Conservation (phyloP, 805 yeast species). For the Vanderwaltozyma yarrowii region DNA sequence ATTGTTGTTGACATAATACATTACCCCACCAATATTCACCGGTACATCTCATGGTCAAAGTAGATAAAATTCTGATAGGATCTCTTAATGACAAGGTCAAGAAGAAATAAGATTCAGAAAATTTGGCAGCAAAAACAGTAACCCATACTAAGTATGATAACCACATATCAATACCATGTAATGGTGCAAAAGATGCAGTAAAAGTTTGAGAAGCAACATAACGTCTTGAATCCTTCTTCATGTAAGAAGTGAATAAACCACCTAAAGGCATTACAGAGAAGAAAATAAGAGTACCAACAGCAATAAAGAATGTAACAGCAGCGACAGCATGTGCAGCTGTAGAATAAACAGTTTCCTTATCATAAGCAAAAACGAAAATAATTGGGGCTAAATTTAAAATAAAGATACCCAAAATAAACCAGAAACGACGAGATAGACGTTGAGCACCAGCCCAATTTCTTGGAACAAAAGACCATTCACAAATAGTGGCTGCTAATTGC, state of each 20-base stretch:
- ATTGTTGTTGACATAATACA: slow-evolving; percentile 71
- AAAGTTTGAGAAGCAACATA: slow-evolving; percentile 92
- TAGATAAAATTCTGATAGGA: slow-evolving; percentile 83
- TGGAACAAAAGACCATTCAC: slow-evolving; percentile 95
- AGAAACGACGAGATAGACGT: slow-evolving; percentile 79
- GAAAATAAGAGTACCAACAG: slow-evolving; percentile 73
- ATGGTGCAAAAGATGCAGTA: slow-evolving; percentile 79
- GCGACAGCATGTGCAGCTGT: slow-evolving; percentile 68
- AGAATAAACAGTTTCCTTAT: slow-evolving; percentile 56
- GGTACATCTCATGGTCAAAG: slow-evolving; percentile 81
- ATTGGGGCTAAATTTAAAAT: slow-evolving; percentile 75
- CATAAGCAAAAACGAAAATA: slow-evolving; percentile 74
- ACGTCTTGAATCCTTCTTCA: slow-evolving; percentile 76
- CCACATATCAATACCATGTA: slow-evolving; percentile 89
- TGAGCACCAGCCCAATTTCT: slow-evolving; percentile 99
- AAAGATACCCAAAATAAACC: slow-evolving; percentile 59
- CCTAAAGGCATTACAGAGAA: slow-evolving; percentile 95
- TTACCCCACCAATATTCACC: slow-evolving; percentile 89
- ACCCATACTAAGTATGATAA: slow-evolving; percentile 90
- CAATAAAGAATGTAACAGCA: slow-evolving; percentile 81
- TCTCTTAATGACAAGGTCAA: slow-evolving; percentile 83
- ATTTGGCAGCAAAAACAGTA: slow-evolving; percentile 81
- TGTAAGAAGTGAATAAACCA: slow-evolving; percentile 86
- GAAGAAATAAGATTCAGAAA: slow-evolving; percentile 84
- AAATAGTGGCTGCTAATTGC: slow-evolving; percentile 77